Evolutionary conservation across 2,329 filamentous ascomycete species (phyloP), one percentile per base, ranked within the genome.

Genomic region (Aureobasidium melanogenum): DNA sequence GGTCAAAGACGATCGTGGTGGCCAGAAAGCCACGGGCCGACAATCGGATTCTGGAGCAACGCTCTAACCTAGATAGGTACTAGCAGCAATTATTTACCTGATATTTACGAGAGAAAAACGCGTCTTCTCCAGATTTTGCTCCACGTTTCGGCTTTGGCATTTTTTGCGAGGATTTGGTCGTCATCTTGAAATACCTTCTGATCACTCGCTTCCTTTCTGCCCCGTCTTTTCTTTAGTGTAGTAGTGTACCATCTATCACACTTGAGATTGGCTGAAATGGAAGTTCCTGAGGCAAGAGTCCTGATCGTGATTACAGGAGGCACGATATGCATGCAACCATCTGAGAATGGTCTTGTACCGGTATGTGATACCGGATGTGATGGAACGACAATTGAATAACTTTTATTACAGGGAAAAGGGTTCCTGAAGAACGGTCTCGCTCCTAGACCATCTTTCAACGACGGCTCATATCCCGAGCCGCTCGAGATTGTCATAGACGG

Each of bases 241-340:
- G n/a, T 22, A 3, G 3, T 32, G 17, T 30, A 19, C 22, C n/a
- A 15, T 15, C 12, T 50, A 5, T 39, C 17, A 9, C 24, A 10
- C 22, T n/a, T 6, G n/a, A 5, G n/a, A 22, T 3, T 5, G 2
- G 26, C 17, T 15, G 41, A 36, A 3, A 47, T 52, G 48, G 59
- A 61, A 39, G 48, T 22, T 5, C 88, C 87, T 12, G 90, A 95
- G 73, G 90, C 89, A 26, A 82, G 89, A 62, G 88, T 97, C 14
- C 80, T 97, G 66, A 88, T 96, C 69, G 89, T 96, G 74, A 93
- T 95, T 78, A 96, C 92, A 14, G 91, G 82, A 63, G 88, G 88
- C 47, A 91, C 88, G 7, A 96, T 96, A 69, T 96, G 91, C 76
- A 96, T 97, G 92, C 85, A 88, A 70, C 87, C 86, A 60, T 91